Conservation (phyloP, 139 green algal genomes). For the Spirogloea muscicola region DNA sequence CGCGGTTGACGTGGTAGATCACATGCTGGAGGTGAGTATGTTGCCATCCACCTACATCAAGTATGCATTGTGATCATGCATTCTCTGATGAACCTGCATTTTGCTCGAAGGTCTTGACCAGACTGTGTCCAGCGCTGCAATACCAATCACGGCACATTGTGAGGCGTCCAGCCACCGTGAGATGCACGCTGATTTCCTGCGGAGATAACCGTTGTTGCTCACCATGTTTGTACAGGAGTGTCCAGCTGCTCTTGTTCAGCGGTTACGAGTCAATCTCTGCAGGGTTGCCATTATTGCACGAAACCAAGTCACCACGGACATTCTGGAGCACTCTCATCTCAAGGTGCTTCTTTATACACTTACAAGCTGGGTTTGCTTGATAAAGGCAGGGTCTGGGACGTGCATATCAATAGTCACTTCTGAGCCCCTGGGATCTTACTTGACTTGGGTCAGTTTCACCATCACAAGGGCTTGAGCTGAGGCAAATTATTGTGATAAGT, state of each 20-base stretch:
- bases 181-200: background rate
- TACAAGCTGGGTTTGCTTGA: too few species aligned
- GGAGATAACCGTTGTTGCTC: background rate
- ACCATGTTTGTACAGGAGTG: constrained; percentile 4
- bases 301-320: constrained; percentile 67
- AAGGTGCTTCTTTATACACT: too few species aligned
- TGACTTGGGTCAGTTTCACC: too few species aligned
- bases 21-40: constrained; percentile 7
- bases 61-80: background rate
- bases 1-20: constrained; percentile 49
- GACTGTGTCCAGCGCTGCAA: background rate
- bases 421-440: too few species aligned
- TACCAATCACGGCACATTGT: background rate
- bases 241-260: constrained; percentile 43
- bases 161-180: background rate
- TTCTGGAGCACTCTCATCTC: constrained; percentile 63
- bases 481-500: too few species aligned
- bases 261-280: constrained; percentile 40
- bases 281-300: constrained; percentile 69
- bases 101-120: background rate
- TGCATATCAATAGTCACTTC: too few species aligned
- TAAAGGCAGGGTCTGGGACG: too few species aligned
- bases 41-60: background rate
- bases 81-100: background rate
- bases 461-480: too few species aligned